phyloP scores from a whole-genome alignment of 352 stramenopile genomes.

The Globisporangium carolinianum region DNA sequence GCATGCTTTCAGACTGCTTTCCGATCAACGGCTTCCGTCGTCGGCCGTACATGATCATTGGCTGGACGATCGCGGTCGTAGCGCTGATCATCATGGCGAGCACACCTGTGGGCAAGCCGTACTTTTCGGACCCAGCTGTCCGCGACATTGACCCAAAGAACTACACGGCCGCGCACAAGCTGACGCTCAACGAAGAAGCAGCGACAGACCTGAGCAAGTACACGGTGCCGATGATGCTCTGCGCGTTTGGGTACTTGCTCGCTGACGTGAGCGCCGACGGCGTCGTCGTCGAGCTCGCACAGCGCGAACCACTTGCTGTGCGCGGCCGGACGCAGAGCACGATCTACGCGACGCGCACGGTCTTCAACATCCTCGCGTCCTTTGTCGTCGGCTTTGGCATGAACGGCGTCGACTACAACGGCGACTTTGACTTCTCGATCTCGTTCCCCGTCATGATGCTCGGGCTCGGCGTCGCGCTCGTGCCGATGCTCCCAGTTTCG shows the following conservation, averaged over 20 bases:
- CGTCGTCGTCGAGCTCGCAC: slow-evolving; percentile 15
- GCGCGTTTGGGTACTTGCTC: slow-evolving; percentile 67
- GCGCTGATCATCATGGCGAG: slow-evolving; percentile 40
- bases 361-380: slow-evolving; percentile 26
- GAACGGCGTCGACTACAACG: slow-evolving; percentile 52
- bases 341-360: slow-evolving; percentile 40
- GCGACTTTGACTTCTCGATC: slow-evolving; percentile 41
- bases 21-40: slow-evolving; percentile 52
- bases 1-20: slow-evolving; percentile 48
- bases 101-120: slow-evolving; percentile 33
- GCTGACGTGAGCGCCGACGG: slow-evolving; percentile 69
- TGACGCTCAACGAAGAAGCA: slow-evolving; percentile 24
- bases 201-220: slow-evolving; percentile 35
- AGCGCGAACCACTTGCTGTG: slow-evolving; percentile 33
- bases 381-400: slow-evolving; percentile 37
- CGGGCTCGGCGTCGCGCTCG: background rate
- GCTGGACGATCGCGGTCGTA: slow-evolving; percentile 36
- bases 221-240: slow-evolving; percentile 66
- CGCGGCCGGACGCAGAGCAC: slow-evolving; percentile 33
- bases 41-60: slow-evolving; percentile 57
- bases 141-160: background rate
- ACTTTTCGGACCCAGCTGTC: slow-evolving; percentile 17
- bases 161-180: slow-evolving; percentile 14
- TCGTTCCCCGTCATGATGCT: slow-evolving; percentile 32
- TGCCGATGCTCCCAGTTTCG: slow-evolving; percentile 13